phyloP scores from a whole-genome alignment of 2,329 filamentous ascomycete genomes.

The Xylariaceae sp. region DNA sequence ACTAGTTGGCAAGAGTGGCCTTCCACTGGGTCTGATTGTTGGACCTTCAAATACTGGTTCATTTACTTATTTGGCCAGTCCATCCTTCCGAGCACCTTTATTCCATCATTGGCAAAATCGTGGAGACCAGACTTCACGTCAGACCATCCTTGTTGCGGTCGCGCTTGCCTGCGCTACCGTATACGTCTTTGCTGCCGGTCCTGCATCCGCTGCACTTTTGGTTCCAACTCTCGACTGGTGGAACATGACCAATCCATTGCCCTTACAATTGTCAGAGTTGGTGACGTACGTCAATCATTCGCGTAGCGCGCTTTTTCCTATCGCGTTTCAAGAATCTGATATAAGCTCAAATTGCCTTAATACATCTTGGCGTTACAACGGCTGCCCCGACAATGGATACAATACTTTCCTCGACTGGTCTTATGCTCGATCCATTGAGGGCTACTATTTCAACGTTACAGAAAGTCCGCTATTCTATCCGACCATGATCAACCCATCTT shows the following conservation, averaged over 20 bases:
- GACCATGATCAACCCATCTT: conserved; percentile 7
- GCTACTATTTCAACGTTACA: conserved; percentile 5
- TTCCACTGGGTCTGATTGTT: conserved; percentile 12
- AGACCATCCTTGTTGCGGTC: conserved; percentile 5
- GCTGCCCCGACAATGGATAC: conserved; percentile 5
- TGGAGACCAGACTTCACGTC: neutral
- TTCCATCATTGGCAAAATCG: neutral
- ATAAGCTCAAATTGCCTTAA: neutral
- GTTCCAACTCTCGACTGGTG: conserved; percentile 7
- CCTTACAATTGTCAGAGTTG: conserved; percentile 1
- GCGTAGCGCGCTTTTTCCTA: conserved; percentile 3
- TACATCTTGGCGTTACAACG: neutral
- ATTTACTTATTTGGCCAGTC: conserved; percentile 10
- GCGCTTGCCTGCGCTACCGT: conserved; percentile 5
- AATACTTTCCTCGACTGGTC: conserved; percentile 2
- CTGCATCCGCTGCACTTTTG: conserved; percentile 10
- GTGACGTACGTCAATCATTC: conserved; percentile 2
- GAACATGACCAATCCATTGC: conserved; percentile 5
- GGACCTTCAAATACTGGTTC: conserved; percentile 13
- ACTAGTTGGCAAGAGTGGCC: conserved; percentile 4
- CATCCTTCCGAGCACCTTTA: conserved; percentile 5
- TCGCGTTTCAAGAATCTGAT: neutral
- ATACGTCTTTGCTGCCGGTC: conserved; percentile 10
- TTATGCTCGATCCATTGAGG: conserved; percentile 3
- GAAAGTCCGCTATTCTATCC: conserved; percentile 8